Evolutionary conservation across 2,329 filamentous ascomycete genomes (phyloP), one percentile per base, ranked within the genome.

Genomic region (Penicillium freii): DNA sequence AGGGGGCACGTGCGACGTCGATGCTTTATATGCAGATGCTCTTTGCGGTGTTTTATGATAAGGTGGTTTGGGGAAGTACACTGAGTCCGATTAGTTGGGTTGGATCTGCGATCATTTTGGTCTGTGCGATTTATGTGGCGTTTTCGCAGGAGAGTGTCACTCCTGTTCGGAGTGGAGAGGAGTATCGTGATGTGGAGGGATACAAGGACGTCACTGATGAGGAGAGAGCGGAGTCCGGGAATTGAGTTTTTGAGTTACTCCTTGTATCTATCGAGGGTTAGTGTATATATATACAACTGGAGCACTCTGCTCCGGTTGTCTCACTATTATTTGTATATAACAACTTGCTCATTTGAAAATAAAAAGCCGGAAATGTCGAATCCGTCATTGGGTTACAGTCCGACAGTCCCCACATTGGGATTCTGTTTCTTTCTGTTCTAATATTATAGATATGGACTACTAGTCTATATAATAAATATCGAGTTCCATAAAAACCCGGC

Each of bases 11-110:
- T 21, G 85, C 84, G 2, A 87, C 84, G 0, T 85, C 84, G 54
- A 87, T 89, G 84, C 77, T 87, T 0, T 90, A 89, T 67, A 85
- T 82, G 45, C 85, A 88, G 69, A 88, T 89, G 85, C 73, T 89
- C 4, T 89, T 88, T 70, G 87, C 87, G 2, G 71, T 89, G 11
- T 76, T 79, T 4, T 85, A 86, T 58, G 87, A 90, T 69, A 84
- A 84, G 63, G 61, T 87, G 11, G 76, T 89, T 17, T 89, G 85
- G 76, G 82, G 84, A 3, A 82, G 81, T 17, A 83, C 80, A 7
- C 83, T 87, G 1, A 81, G 81, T 9, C 69, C 77, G 21, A 73
- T 84, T 63, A 86, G 84, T 57, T 84, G 87, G 64, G 71, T 82
- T 2, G 87, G 87, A 2, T 86, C 83, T 13, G 82, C 76, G 23